phyloP scores from a whole-genome alignment of 1,284 basidiomycete species.

The Boletus mariae region DNA sequence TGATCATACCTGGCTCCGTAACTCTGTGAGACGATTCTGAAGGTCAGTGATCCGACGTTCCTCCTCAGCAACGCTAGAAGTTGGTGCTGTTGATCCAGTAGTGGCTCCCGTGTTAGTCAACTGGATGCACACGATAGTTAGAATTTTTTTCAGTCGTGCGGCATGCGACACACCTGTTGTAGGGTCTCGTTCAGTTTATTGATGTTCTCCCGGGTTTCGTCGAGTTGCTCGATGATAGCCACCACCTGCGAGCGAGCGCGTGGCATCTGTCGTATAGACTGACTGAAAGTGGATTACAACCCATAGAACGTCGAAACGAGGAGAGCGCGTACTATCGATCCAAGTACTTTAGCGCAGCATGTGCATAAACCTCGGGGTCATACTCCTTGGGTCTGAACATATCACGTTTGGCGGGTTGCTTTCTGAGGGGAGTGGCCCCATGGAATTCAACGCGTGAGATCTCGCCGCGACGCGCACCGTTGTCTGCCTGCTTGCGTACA shows the following conservation, averaged over 20 bases:
- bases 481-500: slow-evolving; percentile 31
- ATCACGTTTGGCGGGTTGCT: slow-evolving; percentile 42
- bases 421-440: slow-evolving; percentile 66
- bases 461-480: slow-evolving; percentile 36
- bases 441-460: slow-evolving; percentile 62
- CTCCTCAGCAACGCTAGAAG: slow-evolving; percentile 49
- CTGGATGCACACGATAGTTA: slow-evolving; percentile 11
- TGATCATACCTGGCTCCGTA: slow-evolving; percentile 46
- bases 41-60: slow-evolving; percentile 55
- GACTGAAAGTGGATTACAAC: slow-evolving; percentile 35
- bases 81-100: slow-evolving; percentile 38
- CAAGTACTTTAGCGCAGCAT: slow-evolving; percentile 69
- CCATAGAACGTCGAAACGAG: background rate
- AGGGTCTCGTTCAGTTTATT: slow-evolving; percentile 44
- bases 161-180: slow-evolving; percentile 46
- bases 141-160: background rate
- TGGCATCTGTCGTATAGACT: slow-evolving; percentile 68
- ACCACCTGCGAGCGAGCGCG: slow-evolving; percentile 57
- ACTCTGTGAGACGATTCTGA: slow-evolving; percentile 47
- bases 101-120: slow-evolving; percentile 32
- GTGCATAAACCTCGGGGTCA: slow-evolving; percentile 70
- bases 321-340: slow-evolving; percentile 60
- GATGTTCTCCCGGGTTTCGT: slow-evolving; percentile 51
- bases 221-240: slow-evolving; percentile 51
- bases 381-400: slow-evolving; percentile 40